phyloP scores from a whole-genome alignment of 2,329 filamentous ascomycete genomes.

The Calonectria pauciramosa region DNA sequence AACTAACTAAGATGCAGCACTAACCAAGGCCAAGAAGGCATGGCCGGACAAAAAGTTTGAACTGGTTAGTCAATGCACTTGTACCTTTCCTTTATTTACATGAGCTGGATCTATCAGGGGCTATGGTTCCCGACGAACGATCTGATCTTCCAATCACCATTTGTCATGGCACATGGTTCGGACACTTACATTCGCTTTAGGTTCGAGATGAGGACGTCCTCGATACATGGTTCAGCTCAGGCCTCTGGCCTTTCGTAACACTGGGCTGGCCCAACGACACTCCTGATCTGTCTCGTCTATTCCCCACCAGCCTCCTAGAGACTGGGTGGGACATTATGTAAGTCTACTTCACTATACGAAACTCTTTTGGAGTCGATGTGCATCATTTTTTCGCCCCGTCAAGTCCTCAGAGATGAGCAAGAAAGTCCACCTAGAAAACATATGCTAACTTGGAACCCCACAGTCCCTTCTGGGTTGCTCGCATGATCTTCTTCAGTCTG shows the following conservation, averaged over 20 bases:
- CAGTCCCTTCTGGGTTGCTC: slow-evolving; percentile 85
- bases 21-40: slow-evolving; percentile 83
- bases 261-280: slow-evolving; percentile 91
- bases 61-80: background rate
- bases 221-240: slow-evolving; percentile 95
- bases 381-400: too few species aligned
- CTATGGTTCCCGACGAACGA: background rate
- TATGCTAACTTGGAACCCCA: background rate
- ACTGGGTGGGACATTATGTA: slow-evolving; percentile 93
- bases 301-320: slow-evolving; percentile 91
- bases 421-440: background rate
- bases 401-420: too few species aligned
- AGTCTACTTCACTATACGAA: background rate
- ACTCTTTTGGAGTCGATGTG: too few species aligned
- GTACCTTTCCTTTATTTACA: too few species aligned
- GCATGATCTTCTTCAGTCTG: slow-evolving; percentile 95
- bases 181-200: slow-evolving; percentile 66
- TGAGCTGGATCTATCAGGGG: background rate
- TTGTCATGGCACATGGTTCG: background rate
- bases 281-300: slow-evolving; percentile 83
- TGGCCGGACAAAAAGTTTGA: slow-evolving; percentile 83
- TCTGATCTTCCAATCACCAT: too few species aligned
- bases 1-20: slow-evolving; percentile 52
- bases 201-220: slow-evolving; percentile 88
- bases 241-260: slow-evolving; percentile 94